These are phyloP conservation scores for Malassezia nana DNA, from an alignment of 1,284 basidiomycete genomes.

Conservation along the genomic window DNA sequence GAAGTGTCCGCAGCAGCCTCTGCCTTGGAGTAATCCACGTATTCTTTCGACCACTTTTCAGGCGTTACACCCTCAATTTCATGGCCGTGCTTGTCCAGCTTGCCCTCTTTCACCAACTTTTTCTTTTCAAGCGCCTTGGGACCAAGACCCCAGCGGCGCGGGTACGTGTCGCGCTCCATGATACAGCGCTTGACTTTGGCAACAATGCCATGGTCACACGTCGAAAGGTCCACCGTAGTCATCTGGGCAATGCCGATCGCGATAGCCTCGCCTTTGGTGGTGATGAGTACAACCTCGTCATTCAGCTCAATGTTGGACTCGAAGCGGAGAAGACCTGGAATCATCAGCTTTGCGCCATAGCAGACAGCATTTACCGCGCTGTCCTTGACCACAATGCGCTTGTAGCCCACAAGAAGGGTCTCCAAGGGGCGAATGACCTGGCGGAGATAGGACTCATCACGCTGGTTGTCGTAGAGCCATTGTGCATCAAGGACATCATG, in stretches of 20 bases:
- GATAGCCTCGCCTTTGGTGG: conserved; percentile 98
- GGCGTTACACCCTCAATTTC: conserved; percentile 84
- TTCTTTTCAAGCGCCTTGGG: conserved; percentile 96
- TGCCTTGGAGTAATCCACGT: conserved; percentile 69
- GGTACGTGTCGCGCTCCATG: conserved; percentile 97
- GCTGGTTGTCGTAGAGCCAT: conserved; percentile 97
- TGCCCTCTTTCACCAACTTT: conserved; percentile 66
- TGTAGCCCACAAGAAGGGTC: conserved; percentile 86
- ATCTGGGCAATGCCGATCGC: conserved; percentile 71
- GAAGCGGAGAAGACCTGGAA: conserved; percentile 92
- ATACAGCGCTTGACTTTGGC: conserved; percentile 99
- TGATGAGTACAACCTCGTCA: conserved; percentile 98
- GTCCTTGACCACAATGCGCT: conserved; percentile 98
- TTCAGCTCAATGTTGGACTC: conserved; percentile 88
- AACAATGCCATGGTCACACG: conserved; percentile 96
- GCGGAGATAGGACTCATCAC: conserved; percentile 94
- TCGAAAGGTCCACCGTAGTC: conserved; percentile 95
- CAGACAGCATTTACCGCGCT: conserved; percentile 98
- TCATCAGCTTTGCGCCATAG: conserved; percentile 99
- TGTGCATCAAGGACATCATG: conserved; percentile 99
- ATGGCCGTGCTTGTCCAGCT: conserved; percentile 91
- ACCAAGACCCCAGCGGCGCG: conserved; percentile 93
- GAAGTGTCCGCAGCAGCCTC: conserved; percentile 32
- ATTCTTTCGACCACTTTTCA: conserved; percentile 77
- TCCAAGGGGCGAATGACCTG: conserved; percentile 90